phyloP scores from a whole-genome alignment of 1,284 basidiomycete genomes.

The Marasmius sp. region DNA sequence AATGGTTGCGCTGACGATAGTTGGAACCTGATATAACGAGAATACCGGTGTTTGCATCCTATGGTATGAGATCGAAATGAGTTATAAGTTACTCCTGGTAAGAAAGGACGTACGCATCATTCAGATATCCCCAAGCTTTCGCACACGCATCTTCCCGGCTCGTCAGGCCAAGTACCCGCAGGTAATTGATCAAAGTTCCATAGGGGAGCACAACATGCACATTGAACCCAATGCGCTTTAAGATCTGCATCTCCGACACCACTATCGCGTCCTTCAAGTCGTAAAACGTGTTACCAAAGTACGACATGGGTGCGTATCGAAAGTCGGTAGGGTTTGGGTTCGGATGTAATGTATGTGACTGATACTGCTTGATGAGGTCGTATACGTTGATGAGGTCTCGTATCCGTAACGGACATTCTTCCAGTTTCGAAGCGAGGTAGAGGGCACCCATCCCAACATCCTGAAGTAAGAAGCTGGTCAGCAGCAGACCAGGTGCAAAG shows the following conservation, averaged over 20 bases:
- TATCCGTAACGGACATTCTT: conserved; percentile 90
- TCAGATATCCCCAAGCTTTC: conserved; percentile 86
- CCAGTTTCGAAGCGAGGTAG: conserved; percentile 93
- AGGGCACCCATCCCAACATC: conserved; percentile 92
- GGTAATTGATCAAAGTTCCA: conserved; percentile 93
- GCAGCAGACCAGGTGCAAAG: conserved; percentile 4
- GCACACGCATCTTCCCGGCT: conserved; percentile 70
- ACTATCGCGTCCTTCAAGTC: conserved; percentile 89
- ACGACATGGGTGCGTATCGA: conserved; percentile 80
- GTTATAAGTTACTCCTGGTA: conserved; percentile 6
- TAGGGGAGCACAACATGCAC: conserved; percentile 91
- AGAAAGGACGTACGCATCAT: conserved; percentile 72
- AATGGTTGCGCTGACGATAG: conserved; percentile 86
- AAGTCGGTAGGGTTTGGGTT: conserved; percentile 46
- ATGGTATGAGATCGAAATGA: conserved; percentile 9
- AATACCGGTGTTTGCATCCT: conserved; percentile 92
- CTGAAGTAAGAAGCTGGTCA: conserved; percentile 41
- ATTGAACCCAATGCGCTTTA: conserved; percentile 91
- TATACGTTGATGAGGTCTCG: conserved; percentile 95
- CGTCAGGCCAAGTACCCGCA: conserved; percentile 84
- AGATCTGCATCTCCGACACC: conserved; percentile 95
- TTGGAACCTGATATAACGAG: conserved; percentile 83
- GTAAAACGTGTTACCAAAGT: conserved; percentile 82
- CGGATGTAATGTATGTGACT: conserved; percentile 37
- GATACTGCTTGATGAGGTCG: conserved; percentile 78